Evolutionary conservation across 2,329 filamentous ascomycete genomes (phyloP), one percentile per base, ranked within the genome.

Genomic region (Cytospora chrysosperma): DNA sequence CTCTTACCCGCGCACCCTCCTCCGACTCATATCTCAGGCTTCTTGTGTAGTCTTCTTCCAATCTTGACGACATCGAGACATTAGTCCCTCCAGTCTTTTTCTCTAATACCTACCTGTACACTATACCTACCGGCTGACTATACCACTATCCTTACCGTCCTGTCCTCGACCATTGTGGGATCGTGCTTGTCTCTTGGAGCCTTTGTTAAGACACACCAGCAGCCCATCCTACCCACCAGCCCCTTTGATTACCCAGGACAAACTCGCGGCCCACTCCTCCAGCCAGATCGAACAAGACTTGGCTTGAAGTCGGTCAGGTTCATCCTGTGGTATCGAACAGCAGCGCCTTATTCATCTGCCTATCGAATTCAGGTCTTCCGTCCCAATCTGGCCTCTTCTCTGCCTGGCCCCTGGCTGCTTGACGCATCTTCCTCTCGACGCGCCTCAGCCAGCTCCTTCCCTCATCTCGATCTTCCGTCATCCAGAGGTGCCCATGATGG

Each of bases 401-500:
- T 47, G n/a, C 26, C 55, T 9, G 32, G 19, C 52, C 21, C 40
- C 37, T 58, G 55, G n/a, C 55, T 58, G 56, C 24, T 27, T 58
- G 34, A 43, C 21, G 26, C 51, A 34, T 34, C 30, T 51, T 53
- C 37, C 40, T 49, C 19, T 50, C 57, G 49, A 60, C 50, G 64
- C 63, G 61, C 52, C 49, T 63, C 67, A 66, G 63, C 63, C 63
- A 65, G 67, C 56, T 58, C 62, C 50, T 62, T 59, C 24, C 62
- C 60, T 62, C 52, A 63, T 64, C 65, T 49, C 58, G 62, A 68
- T 67, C n/a, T 62, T 69, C 72, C 70, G 72, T 74, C 73, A 70
- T 74, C 72, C 68, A 72, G 68, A 72, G 74, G 75, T 76, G 77
- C 77, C 80, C 84, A 86, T 78, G 78, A 86, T 86, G 84, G 80